phyloP scores from a whole-genome alignment of 257 asterid species.

The Thymus mandschuricus region DNA sequence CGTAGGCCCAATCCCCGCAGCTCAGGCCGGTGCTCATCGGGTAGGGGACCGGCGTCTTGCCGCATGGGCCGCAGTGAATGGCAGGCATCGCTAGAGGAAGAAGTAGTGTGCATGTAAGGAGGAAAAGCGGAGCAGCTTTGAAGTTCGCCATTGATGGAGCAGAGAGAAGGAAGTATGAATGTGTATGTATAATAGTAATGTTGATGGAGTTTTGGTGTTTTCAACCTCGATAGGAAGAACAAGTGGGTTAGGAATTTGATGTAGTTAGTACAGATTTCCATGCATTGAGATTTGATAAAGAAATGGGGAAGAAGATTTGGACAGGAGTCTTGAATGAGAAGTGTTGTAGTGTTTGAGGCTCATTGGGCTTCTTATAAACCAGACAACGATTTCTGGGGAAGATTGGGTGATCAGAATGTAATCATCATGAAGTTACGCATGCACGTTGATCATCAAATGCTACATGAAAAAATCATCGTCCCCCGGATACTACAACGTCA shows the following conservation, averaged over 20 bases:
- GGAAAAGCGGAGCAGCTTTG: background rate
- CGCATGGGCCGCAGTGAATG: constrained; percentile 53
- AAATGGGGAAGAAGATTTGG: constrained; percentile 10
- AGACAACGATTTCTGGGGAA: constrained; percentile 27
- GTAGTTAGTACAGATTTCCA: constrained; percentile 20
- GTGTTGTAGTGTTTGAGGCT: constrained; percentile 17
- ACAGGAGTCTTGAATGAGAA: constrained; percentile 25
- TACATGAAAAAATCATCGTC: too few relatives aligned
- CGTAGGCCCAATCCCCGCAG: constrained; percentile 60
- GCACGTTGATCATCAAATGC: constrained; percentile 13
- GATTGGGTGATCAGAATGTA: constrained; percentile 37
- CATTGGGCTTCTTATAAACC: constrained; percentile 35
- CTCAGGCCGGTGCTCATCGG: constrained; percentile 59
- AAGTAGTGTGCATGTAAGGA: constrained; percentile 10
- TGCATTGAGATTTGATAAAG: background rate
- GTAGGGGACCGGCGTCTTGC: constrained; percentile 54
- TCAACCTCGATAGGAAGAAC: constrained; percentile 24
- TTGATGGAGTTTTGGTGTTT: constrained; percentile 25
- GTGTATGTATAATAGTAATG: background rate
- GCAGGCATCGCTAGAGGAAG: constrained; percentile 21
- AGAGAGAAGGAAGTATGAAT: background rate
- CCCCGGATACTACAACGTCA: too few relatives aligned
- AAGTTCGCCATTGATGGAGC: constrained; percentile 28
- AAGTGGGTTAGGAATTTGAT: constrained; percentile 31
- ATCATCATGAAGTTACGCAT: too few relatives aligned